Conservation (phyloP, 2,329 filamentous ascomycete genomes). For the Leptoxyphium fumago region DNA sequence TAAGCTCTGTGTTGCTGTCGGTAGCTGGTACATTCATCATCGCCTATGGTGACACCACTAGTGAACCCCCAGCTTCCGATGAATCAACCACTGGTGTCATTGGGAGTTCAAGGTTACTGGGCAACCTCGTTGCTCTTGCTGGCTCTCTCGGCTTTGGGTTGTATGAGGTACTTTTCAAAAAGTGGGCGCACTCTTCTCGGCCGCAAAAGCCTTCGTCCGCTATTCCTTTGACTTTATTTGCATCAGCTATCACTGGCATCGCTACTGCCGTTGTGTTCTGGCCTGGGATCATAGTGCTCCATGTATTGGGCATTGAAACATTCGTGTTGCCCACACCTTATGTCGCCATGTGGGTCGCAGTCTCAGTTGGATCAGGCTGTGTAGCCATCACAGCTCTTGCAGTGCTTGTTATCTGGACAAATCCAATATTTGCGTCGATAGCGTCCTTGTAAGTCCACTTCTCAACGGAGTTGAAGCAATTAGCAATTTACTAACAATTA, state of each 20-base stretch:
- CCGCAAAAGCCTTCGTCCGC: conserved; percentile 12
- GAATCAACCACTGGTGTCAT: conserved; percentile 7
- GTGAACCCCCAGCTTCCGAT: conserved; percentile 7
- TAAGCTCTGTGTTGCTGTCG: conserved; percentile 17
- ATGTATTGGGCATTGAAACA: conserved; percentile 16
- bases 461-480: background rate
- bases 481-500: background rate
- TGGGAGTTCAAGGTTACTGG: conserved; percentile 14
- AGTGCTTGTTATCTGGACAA: conserved; percentile 20
- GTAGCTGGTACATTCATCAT: conserved; percentile 19
- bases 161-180: conserved; percentile 22
- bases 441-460: conserved; percentile 14
- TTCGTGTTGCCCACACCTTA: conserved; percentile 14
- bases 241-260: conserved; percentile 17
- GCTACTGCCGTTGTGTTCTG: conserved; percentile 17
- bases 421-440: conserved; percentile 19
- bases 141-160: conserved; percentile 20
- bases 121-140: conserved; percentile 17
- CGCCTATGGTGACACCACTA: conserved; percentile 19
- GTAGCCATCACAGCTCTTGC: conserved; percentile 17
- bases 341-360: conserved; percentile 14
- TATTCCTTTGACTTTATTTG: conserved; percentile 16
- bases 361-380: conserved; percentile 16
- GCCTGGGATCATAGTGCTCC: conserved; percentile 15
- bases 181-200: conserved; percentile 17